Evolutionary conservation across 768 basidiomycete genomes (phyloP).

Genomic region (Wakefieldia striispora): DNA sequence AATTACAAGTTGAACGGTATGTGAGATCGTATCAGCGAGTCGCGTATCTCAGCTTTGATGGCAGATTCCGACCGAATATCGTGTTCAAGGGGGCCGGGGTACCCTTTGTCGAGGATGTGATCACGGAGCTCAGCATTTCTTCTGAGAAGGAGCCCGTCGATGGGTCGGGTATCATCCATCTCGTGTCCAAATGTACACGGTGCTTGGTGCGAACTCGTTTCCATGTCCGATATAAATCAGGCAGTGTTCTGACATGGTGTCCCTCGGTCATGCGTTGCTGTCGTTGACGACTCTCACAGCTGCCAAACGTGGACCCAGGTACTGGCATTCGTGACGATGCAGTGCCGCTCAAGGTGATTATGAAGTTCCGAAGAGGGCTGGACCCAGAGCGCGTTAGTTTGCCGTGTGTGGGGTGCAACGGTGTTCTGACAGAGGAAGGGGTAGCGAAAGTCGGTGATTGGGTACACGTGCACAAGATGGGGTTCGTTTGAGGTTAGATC

Average conservation of each 20-base stretch:
- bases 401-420: constrained; percentile 71
- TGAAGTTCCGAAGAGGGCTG: constrained; percentile 66
- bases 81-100: constrained; percentile 60
- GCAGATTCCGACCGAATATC: constrained; percentile 77
- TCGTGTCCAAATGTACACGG: constrained; percentile 69
- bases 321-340: constrained; percentile 67
- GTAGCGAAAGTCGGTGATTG: constrained; percentile 59
- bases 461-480: constrained; percentile 48
- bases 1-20: constrained; percentile 58
- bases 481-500: constrained; percentile 22
- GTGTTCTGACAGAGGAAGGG: constrained; percentile 48
- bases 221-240: constrained; percentile 3
- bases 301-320: constrained; percentile 69
- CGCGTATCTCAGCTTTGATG: background rate
- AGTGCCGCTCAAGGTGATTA: constrained; percentile 72
- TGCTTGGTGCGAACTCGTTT: constrained; percentile 57
- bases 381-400: constrained; percentile 47
- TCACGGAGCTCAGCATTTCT: constrained; percentile 60
- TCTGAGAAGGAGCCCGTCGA: constrained; percentile 25
- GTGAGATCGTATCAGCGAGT: constrained; percentile 8
- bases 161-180: constrained; percentile 36
- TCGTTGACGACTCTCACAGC: constrained; percentile 36
- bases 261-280: background rate
- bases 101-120: constrained; percentile 70
- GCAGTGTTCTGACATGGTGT: constrained; percentile 1